Evolutionary conservation across 495 filamentous ascomycete species (phyloP).

Genomic region (Tuber aestivum): DNA sequence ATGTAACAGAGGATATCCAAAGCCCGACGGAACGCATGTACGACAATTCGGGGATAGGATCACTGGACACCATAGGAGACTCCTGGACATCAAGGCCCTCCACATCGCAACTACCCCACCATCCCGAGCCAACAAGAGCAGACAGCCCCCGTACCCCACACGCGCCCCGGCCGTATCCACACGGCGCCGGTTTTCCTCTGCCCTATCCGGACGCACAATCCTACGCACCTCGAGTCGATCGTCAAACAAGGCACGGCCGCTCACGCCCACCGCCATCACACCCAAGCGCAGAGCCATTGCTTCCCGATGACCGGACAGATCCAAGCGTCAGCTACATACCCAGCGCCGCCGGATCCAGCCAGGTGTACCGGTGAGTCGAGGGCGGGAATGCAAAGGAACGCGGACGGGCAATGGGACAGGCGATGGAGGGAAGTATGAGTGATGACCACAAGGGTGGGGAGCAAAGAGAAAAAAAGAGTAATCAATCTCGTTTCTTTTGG

Average conservation of each 20-base stretch:
- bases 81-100: not conserved
- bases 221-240: not conserved
- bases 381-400: not conserved
- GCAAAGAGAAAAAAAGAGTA: not conserved
- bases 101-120: not conserved
- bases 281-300: not conserved
- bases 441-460: not conserved
- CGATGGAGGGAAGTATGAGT: not conserved
- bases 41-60: not conserved
- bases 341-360: not conserved
- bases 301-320: not conserved
- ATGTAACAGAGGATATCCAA: constrained; percentile 2
- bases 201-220: not conserved
- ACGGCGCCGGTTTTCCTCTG: not conserved
- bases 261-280: not conserved
- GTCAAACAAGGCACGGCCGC: not conserved
- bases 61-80: not conserved
- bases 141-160: not conserved
- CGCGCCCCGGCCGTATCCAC: not conserved
- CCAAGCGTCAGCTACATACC: not conserved
- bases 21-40: not conserved
- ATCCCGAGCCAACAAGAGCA: not conserved
- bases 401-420: not conserved
- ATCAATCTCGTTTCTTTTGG: not conserved
- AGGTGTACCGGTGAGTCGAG: not conserved